phyloP scores from a whole-genome alignment of 306 rosid species.

The Lotus japonicus region DNA sequence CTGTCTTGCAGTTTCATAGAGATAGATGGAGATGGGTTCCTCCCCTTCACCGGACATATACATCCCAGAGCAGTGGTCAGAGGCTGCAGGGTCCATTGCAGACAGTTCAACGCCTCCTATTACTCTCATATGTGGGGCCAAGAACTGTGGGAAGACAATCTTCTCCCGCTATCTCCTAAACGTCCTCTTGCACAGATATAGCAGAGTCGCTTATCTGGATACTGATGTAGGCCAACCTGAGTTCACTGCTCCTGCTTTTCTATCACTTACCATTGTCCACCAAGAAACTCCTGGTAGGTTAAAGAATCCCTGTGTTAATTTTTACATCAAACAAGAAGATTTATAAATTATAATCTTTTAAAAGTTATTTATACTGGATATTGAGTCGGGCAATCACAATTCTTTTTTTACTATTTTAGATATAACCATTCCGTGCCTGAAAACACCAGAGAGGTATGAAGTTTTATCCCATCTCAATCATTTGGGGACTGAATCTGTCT shows the following conservation, averaged over 20 bases:
- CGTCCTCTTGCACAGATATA: slow-evolving; percentile 37
- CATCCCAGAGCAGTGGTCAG: slow-evolving; percentile 68
- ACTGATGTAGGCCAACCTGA: slow-evolving; percentile 95
- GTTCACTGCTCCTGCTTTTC: slow-evolving; percentile 84
- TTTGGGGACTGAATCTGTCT: no score
- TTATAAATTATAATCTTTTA: no score
- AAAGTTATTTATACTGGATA: background rate
- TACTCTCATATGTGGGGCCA: slow-evolving; percentile 69
- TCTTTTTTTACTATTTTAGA: slow-evolving; percentile 30
- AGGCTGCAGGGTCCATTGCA: slow-evolving; percentile 54
- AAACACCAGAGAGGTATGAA: slow-evolving; percentile 80
- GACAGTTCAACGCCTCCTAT: slow-evolving; percentile 43
- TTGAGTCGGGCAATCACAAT: background rate
- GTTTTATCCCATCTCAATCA: no score
- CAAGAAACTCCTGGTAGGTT: slow-evolving; percentile 55
- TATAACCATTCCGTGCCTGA: slow-evolving; percentile 71
- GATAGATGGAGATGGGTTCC: slow-evolving; percentile 29
- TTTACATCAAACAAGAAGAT: no score
- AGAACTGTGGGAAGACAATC: slow-evolving; percentile 81
- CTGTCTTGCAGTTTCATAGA: no score
- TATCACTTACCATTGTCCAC: slow-evolving; percentile 61
- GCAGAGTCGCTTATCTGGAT: slow-evolving; percentile 68
- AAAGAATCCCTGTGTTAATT: background rate
- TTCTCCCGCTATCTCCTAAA: slow-evolving; percentile 87
- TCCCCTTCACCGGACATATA: slow-evolving; percentile 39